Evolutionary conservation across 768 basidiomycete genomes (phyloP).

Genomic region (Megacollybia marginata): DNA sequence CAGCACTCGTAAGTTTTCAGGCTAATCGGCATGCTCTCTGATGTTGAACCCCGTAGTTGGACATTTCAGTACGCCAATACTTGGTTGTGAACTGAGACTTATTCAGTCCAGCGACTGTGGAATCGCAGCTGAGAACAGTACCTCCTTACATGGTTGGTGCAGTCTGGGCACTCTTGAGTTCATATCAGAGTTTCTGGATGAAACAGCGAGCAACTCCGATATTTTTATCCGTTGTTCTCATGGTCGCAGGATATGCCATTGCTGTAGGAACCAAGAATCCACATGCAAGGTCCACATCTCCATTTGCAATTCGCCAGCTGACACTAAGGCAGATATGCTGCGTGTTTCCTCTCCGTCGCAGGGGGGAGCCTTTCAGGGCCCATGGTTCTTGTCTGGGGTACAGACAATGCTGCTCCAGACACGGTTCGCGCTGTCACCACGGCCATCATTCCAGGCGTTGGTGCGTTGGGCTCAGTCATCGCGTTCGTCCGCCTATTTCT

Average conservation of each 20-base stretch:
- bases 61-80: conserved; percentile 21
- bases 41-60: conserved; percentile 19
- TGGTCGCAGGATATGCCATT: conserved; percentile 36
- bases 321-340: conserved; percentile 28
- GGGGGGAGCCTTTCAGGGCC: conserved; percentile 34
- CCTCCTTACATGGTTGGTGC: conserved; percentile 38
- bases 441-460: conserved; percentile 29
- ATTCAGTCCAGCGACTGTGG: conserved; percentile 26
- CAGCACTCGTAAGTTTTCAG: conserved; percentile 27
- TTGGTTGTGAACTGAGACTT: background rate
- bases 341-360: conserved; percentile 35
- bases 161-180: conserved; percentile 28
- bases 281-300: conserved; percentile 22
- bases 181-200: conserved; percentile 28
- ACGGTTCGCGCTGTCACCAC: conserved; percentile 39
- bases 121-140: conserved; percentile 42
- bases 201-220: conserved; percentile 28
- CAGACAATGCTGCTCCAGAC: conserved; percentile 43
- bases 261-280: conserved; percentile 32
- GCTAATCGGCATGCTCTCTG: background rate
- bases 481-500: too few species aligned
- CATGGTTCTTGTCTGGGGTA: conserved; percentile 37
- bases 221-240: conserved; percentile 26
- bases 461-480: conserved; percentile 31
- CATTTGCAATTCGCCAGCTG: background rate